These are phyloP conservation scores for Lactifluus piperatus DNA, from an alignment of 768 basidiomycete genomes.

Conservation along the genomic window DNA sequence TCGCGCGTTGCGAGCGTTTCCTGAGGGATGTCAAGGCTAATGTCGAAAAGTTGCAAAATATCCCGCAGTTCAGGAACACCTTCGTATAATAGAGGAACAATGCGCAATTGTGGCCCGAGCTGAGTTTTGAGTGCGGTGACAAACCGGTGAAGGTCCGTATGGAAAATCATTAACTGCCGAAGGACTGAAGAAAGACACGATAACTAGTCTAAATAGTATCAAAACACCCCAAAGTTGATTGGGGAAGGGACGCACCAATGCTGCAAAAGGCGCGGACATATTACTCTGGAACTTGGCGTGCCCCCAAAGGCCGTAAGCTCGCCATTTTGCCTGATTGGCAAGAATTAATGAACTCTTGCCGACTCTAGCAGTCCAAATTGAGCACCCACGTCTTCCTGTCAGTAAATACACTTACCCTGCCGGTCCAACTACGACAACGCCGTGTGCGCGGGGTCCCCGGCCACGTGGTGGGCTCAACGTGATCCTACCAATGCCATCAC, in stretches of 20 bases:
- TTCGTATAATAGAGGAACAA: constrained; percentile 61
- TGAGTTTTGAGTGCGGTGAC: constrained; percentile 48
- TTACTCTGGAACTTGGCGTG: constrained; percentile 64
- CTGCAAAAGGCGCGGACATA: constrained; percentile 61
- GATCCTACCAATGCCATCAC: constrained; percentile 37
- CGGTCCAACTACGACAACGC: constrained; percentile 53
- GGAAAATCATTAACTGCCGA: constrained; percentile 66
- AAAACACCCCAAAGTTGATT: background rate
- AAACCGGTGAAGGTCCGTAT: constrained; percentile 60
- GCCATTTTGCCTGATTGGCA: constrained; percentile 64
- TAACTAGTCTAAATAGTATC: constrained; percentile 33
- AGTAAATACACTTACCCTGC: constrained; percentile 42
- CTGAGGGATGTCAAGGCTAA: constrained; percentile 41
- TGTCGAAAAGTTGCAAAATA: constrained; percentile 47
- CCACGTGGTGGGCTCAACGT: constrained; percentile 37
- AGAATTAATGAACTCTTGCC: constrained; percentile 70
- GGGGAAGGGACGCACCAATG: constrained; percentile 37
- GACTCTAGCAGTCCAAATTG: constrained; percentile 32
- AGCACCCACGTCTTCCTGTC: background rate
- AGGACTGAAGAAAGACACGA: constrained; percentile 63
- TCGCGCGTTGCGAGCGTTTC: constrained; percentile 51
- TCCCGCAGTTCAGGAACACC: constrained; percentile 63
- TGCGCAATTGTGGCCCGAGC: constrained; percentile 61
- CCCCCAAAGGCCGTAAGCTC: constrained; percentile 65
- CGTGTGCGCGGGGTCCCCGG: constrained; percentile 41